These are phyloP conservation scores for Cardamine resedifolia DNA, from an alignment of 345 rosid genomes.

Conservation along the genomic window DNA sequence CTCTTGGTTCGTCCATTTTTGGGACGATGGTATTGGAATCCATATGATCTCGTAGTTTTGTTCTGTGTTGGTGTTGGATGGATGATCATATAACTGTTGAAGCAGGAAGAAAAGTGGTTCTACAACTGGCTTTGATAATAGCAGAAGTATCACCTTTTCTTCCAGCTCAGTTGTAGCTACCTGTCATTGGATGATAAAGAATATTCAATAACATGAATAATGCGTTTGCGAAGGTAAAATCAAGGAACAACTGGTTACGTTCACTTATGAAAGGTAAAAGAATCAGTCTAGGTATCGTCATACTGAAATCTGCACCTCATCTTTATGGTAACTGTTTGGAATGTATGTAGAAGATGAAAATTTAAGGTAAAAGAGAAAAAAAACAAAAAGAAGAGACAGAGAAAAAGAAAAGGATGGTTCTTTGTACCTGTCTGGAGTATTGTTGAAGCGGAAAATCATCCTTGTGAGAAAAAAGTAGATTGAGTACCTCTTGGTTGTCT, in stretches of 20 bases:
- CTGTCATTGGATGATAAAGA: conserved; percentile 39
- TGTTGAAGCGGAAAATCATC: conserved; percentile 64
- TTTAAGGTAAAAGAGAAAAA: not conserved
- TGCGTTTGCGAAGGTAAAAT: not conserved
- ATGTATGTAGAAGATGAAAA: not conserved
- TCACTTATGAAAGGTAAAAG: not conserved
- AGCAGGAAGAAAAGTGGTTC: conserved; percentile 59
- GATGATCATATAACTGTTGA: conserved; percentile 58
- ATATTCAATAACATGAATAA: not conserved
- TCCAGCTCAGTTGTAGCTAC: conserved; percentile 53
- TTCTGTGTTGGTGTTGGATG: conserved; percentile 39
- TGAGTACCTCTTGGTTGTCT: conserved; percentile 72
- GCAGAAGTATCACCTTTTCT: conserved; percentile 56
- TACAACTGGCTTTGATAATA: conserved; percentile 59
- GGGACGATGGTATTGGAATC: conserved; percentile 56
- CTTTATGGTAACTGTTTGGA: not conserved
- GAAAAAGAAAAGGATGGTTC: conserved; percentile 17
- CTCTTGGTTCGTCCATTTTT: conserved; percentile 57
- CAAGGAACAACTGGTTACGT: not conserved
- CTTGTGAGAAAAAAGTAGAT: conserved; percentile 48
- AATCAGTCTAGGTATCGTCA: not conserved
- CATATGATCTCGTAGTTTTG: conserved; percentile 55
- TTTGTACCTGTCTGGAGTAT: conserved; percentile 44
- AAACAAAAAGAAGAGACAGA: not conserved
- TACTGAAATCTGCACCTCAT: not conserved